A percentile compares a stretch with the other conserved stretches of the same genome.
Conservation (phyloP, 345 rosid species). For the Hibiscus trionum region DNA sequence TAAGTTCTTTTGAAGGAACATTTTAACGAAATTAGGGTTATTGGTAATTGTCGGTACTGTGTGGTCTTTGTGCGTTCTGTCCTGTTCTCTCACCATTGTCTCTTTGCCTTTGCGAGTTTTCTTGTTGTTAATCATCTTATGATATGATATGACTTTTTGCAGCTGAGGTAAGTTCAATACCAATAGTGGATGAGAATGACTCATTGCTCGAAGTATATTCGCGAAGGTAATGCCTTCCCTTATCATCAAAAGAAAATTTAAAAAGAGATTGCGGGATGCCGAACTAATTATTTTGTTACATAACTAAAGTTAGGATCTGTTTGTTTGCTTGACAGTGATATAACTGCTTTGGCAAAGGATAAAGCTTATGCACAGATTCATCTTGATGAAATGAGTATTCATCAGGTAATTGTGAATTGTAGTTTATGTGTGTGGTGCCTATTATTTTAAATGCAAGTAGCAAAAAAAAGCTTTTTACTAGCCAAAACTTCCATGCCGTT, state of each 20-base stretch:
- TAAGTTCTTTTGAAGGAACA: not conserved
- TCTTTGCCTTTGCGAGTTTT: not conserved
- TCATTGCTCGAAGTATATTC: constrained; percentile 73
- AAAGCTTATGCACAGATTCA: constrained; percentile 88
- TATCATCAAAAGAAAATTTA: not conserved
- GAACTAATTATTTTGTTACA: not conserved
- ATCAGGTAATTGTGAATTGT: constrained; percentile 48
- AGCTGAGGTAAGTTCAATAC: constrained; percentile 95
- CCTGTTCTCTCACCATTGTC: not conserved
- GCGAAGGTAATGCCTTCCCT: constrained; percentile 44
- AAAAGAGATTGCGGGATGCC: not conserved
- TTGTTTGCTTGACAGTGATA: constrained; percentile 47
- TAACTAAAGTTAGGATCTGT: not conserved
- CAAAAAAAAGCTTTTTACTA: not conserved
- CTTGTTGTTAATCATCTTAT: not conserved
- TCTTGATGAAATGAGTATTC: constrained; percentile 84
- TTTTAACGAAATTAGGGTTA: not conserved
- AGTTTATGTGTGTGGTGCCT: not conserved
- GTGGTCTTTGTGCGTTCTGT: not conserved
- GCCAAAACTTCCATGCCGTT: not conserved
- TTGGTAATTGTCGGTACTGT: not conserved
- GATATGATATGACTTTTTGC: constrained; percentile 16
- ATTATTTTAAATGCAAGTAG: not conserved
- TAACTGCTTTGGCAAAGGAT: constrained; percentile 81
- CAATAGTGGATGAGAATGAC: constrained; percentile 78